Percentiles rank a stretch among this genome's conserved stretches.
These are phyloP conservation scores for Hymenoscyphus infarciens DNA, from an alignment of 2,329 filamentous ascomycete genomes.

Conservation along the genomic window DNA sequence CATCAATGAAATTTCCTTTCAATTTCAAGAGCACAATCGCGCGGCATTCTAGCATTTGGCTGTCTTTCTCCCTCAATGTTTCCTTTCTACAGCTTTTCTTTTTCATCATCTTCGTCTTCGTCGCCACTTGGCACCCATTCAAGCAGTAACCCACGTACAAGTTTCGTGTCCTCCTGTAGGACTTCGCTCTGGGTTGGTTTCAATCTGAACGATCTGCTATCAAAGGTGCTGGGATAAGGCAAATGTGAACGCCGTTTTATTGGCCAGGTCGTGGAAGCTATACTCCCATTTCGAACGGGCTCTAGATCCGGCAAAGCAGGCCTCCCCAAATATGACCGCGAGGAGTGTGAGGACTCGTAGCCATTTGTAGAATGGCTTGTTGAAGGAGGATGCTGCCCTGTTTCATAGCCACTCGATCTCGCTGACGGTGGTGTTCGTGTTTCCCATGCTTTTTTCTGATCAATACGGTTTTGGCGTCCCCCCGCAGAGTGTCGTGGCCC, in stretches of 20 bases:
- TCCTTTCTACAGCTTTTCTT: background rate
- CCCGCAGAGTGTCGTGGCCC: background rate
- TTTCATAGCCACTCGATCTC: background rate
- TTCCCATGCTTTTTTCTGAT: background rate
- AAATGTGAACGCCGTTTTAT: background rate
- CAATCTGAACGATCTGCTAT: constrained; percentile 8
- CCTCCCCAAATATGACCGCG: background rate
- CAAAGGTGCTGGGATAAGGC: constrained; percentile 8
- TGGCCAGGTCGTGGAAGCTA: background rate
- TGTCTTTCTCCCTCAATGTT: background rate
- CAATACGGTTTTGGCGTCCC: background rate
- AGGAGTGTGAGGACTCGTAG: background rate
- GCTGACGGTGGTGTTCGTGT: background rate
- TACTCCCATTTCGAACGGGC: background rate
- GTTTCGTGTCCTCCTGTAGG: constrained; percentile 1
- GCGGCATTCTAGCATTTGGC: background rate
- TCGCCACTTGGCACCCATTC: constrained; percentile 1
- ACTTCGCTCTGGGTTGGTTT: background rate
- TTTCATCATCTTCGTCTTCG: background rate
- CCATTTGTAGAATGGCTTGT: background rate
- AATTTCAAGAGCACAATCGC: too few species aligned
- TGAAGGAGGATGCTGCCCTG: background rate
- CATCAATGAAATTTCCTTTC: too few species aligned
- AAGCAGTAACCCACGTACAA: constrained; percentile 7
- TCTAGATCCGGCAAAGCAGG: background rate